Evolutionary conservation across 208 protist species (phyloP), one percentile per base, ranked within the genome.

Genomic region (Leishmania turanica): DNA sequence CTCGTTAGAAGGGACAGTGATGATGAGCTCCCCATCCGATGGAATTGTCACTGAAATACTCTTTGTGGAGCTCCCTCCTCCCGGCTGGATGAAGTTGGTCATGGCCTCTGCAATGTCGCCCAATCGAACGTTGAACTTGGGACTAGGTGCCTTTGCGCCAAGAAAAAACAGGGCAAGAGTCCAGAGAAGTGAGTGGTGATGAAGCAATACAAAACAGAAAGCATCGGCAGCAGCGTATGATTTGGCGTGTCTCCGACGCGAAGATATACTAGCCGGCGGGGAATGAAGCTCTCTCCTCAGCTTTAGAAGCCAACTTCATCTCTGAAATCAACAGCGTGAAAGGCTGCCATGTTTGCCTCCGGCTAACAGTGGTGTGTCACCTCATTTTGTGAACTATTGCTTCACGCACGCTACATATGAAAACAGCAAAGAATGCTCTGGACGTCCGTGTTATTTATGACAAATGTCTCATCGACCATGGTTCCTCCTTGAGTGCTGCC

Each of bases 21-120:
- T 79, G 37, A 92, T 80, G 0, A 96, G 53, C 77, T 96, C 93
- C 6, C 89, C 88, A 69, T 93, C 93, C 1, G 87, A 70, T 27
- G 84, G 77, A 79, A 90, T 87, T 49, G 84, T 82, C 6, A 87
- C 51, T 3, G 78, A 72, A 6, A 87, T 47, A 11, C 54, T 78
- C n/a, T 79, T 81, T 17, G 60, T 21, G 54, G 49, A 19, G 45
- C 69, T 51, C 45, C 65, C 47, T 31, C 68, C 78, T 11, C 40
- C 47, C 19, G 53, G 37, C n/a, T 76, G 73, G 27, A 72, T 72
- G 24, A 72, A 53, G 31, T 86, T 80, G 34, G 8, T 58, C 78
- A 82, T 86, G 19, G 15, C 68, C 27, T 79, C 21, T 31, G 27
- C 3, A 37, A 7, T 74, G 19, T 34, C 8, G 45, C 19, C 27